Evolutionary conservation across 331 rosid species (phyloP).

Genomic region (Dryas integrifolia): DNA sequence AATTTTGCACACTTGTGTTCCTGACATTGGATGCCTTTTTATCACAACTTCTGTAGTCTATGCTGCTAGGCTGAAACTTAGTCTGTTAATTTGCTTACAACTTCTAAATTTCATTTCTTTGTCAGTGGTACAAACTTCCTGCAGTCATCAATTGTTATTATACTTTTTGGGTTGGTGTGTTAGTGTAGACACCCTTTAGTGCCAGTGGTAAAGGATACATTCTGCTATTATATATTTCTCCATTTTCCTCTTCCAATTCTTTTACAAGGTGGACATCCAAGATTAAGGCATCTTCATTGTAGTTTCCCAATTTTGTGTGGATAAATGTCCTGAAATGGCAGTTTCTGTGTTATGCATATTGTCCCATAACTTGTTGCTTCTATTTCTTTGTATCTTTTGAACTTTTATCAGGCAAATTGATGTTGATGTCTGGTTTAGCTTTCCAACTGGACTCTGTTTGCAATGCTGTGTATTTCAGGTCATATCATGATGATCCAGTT

Average conservation of each 20-base stretch:
- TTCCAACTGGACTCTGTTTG: conserved; percentile 16
- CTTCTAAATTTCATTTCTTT: not conserved
- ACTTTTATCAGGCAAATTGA: not conserved
- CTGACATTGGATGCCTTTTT: not conserved
- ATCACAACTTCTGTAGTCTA: not conserved
- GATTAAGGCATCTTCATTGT: conserved; percentile 10
- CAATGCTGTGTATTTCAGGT: conserved; percentile 57
- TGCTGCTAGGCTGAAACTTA: not conserved
- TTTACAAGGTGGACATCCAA: not conserved
- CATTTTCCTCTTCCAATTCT: not conserved
- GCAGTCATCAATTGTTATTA: not conserved
- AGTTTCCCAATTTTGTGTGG: conserved; percentile 1
- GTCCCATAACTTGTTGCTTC: not conserved
- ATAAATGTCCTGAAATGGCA: not conserved
- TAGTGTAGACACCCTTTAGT: conserved; percentile 8
- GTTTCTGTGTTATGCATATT: conserved; percentile 3
- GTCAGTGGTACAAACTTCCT: not conserved
- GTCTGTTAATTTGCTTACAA: not conserved
- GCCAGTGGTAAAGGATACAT: not conserved
- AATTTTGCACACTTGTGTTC: not conserved
- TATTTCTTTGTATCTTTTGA: not conserved
- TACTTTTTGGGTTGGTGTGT: not conserved
- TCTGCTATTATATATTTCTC: not conserved
- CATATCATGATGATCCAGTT: conserved; percentile 75
- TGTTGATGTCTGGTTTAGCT: conserved; percentile 23